These are phyloP conservation scores for Astragalus membranaceus DNA, from an alignment of 306 rosid genomes.

Conservation along the genomic window DNA sequence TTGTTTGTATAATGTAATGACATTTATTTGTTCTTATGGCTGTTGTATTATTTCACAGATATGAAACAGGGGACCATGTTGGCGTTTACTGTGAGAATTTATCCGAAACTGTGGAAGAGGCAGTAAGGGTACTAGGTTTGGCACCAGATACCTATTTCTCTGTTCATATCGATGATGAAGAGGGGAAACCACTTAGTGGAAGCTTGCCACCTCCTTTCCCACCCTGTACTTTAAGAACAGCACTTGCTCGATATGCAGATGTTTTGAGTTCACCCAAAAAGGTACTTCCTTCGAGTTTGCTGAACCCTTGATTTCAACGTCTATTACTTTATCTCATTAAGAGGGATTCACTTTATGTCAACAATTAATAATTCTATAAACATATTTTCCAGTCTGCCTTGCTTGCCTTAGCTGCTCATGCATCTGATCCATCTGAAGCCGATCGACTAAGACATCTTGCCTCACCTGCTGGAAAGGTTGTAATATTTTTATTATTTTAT, in stretches of 20 bases:
- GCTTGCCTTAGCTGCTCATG: constrained; percentile 86
- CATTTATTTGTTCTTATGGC: constrained; percentile 2
- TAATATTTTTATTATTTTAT: neutral
- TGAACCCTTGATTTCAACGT: neutral
- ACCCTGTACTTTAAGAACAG: constrained; percentile 70
- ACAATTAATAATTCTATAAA: constrained; percentile 3
- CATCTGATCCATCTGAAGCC: constrained; percentile 82
- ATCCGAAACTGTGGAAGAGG: constrained; percentile 76
- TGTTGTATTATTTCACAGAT: constrained; percentile 41
- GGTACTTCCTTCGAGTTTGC: constrained; percentile 41
- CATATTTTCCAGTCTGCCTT: constrained; percentile 56
- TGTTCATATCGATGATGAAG: constrained; percentile 64
- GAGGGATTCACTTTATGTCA: neutral
- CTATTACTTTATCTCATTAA: neutral
- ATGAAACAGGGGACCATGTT: constrained; percentile 98
- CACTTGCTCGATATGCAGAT: constrained; percentile 75
- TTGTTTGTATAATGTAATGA: neutral
- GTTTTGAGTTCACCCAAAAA: constrained; percentile 87
- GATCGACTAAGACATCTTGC: constrained; percentile 86
- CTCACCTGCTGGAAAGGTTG: constrained; percentile 94
- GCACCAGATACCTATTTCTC: constrained; percentile 83
- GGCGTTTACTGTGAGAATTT: constrained; percentile 95
- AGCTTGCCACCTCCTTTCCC: constrained; percentile 76
- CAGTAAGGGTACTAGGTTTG: constrained; percentile 53
- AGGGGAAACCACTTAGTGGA: constrained; percentile 81